Evolutionary conservation across 768 basidiomycete genomes (phyloP), one percentile per base, ranked within the genome.

Genomic region (Pholiota microspora): DNA sequence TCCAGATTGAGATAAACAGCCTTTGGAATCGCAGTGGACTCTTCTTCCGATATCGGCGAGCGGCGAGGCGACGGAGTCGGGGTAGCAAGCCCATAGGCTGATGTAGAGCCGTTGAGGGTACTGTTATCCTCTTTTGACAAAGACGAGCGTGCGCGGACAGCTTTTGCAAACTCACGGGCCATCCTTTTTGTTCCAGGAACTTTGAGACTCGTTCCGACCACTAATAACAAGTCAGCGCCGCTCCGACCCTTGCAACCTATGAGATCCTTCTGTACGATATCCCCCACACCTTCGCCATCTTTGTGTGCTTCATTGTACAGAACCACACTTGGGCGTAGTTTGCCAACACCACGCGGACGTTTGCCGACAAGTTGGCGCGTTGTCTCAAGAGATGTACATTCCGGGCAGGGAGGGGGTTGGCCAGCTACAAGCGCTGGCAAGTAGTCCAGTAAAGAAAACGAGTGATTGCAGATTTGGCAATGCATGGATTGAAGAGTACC

Each of bases 121-220:
- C 51, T 49, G 50, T 46, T 66, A 13, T 69, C 63, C 2, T 69
- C 66, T 54, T 63, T 68, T 4, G 71, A 71, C 45, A 68, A 72
- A 42, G 68, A 67, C 50, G 75, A 59, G 16, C 85, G 77, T 7
- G 81, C 76, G 40, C 77, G 80, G 21, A 92, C 83, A 16, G 88
- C 86, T 69, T 89, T 92, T 23, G 87, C 81, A 69, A 89, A 92
- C 69, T 95, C 92, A 54, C 90, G 82, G 21, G 95, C 91, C 72
- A 96, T 91, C 60, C 89, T 78, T 70, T 94, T 95, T 44, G 94
- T 94, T 16, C 94, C 94, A 7, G 91, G 93, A 13, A 97, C 89
- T 58, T 86, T 80, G 55, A 97, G 71, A 68, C 89, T 93, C 53
- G 94, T 96, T 40, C 94, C 94, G 15, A 92, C 94, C 12, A 97